Conservation (phyloP, 192 early-diverging fungal genomes). For the Mortierella claussenii region DNA sequence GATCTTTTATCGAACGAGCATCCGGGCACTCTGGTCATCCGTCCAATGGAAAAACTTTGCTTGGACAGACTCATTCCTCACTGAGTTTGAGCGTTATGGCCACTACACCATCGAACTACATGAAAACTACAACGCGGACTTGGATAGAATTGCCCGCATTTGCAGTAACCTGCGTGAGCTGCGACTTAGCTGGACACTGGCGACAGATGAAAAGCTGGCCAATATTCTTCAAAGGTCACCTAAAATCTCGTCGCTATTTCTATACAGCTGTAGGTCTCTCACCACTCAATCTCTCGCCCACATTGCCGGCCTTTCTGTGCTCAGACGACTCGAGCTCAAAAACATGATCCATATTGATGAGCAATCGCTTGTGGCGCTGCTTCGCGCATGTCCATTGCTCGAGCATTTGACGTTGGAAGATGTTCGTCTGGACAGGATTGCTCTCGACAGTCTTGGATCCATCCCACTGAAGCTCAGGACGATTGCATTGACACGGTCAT, state of each 20-base stretch:
- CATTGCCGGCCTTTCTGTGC: conserved; percentile 7
- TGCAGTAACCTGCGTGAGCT: conserved; percentile 35
- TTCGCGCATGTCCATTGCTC: conserved; percentile 24
- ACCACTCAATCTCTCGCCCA: conserved; percentile 9
- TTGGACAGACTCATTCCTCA: conserved; percentile 19
- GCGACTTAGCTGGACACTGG: conserved; percentile 36
- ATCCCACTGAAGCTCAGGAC: conserved; percentile 13
- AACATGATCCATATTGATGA: conserved; percentile 30
- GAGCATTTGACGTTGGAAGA: conserved; percentile 36
- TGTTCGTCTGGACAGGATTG: conserved; percentile 20
- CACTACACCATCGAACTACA: conserved; percentile 38
- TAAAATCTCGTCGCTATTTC: conserved; percentile 26
- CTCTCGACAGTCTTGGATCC: conserved; percentile 22
- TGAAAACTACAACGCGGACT: conserved; percentile 38
- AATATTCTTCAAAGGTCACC: conserved; percentile 23
- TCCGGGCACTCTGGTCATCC: conserved; percentile 25
- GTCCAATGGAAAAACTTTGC: conserved; percentile 38
- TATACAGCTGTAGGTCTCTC: conserved; percentile 34
- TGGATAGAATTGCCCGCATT: conserved; percentile 29
- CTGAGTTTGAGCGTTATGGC: conserved; percentile 46
- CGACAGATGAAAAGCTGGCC: conserved; percentile 19
- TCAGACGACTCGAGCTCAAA: conserved; percentile 29
- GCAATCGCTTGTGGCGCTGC: conserved; percentile 3
- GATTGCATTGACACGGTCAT: conserved; percentile 26
- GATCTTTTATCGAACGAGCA: conserved; percentile 32